phyloP scores from a whole-genome alignment of 495 filamentous ascomycete species.

The Aspergillus panamensis region DNA sequence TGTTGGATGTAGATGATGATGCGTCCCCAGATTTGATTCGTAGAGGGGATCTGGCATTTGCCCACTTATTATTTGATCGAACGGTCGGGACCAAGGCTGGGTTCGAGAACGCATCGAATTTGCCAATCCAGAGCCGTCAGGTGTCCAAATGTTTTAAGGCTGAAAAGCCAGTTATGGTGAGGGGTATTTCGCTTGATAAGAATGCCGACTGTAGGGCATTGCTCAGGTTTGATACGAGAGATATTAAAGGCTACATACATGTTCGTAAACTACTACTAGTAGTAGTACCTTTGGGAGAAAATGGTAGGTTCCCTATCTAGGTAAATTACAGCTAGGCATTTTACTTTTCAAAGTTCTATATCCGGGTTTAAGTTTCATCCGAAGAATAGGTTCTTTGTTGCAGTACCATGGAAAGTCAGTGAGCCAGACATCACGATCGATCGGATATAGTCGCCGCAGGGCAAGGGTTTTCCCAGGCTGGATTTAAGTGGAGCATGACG shows the following conservation, averaged over 20 bases:
- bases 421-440: constrained; percentile 11
- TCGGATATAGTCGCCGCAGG: neutral
- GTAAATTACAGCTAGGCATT: too few species aligned
- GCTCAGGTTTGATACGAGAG: too few species aligned
- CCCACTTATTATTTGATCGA: neutral
- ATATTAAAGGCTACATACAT: too few species aligned
- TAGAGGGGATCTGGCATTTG: neutral
- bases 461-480: neutral
- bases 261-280: too few species aligned
- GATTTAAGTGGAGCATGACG: neutral
- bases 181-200: too few species aligned
- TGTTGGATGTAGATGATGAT: neutral
- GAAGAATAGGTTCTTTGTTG: neutral
- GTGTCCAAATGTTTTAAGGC: too few species aligned
- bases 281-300: too few species aligned
- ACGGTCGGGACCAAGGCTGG: neutral
- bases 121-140: neutral
- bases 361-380: neutral
- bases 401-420: neutral
- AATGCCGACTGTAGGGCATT: too few species aligned
- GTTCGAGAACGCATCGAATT: neutral
- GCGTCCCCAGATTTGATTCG: neutral
- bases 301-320: too few species aligned
- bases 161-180: too few species aligned
- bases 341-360: too few species aligned